Conservation (phyloP, 495 filamentous ascomycete species). For the Aspergillus diversus region DNA sequence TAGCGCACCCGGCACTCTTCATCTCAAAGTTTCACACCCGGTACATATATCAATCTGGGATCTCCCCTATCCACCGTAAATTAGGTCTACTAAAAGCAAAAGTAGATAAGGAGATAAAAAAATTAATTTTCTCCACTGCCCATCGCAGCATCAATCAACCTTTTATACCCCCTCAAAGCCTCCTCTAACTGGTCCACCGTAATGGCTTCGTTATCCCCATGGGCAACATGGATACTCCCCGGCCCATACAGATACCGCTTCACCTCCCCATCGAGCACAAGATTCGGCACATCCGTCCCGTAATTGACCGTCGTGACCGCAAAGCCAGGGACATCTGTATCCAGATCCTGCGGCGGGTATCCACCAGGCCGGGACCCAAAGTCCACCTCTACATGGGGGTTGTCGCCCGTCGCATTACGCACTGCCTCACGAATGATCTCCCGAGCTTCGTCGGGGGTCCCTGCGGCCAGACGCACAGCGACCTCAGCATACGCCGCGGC, state of each 20-base stretch:
- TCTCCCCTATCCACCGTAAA: background rate
- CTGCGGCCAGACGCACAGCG: conserved; percentile 74
- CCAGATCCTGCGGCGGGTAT: conserved; percentile 76
- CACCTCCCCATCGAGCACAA: conserved; percentile 57
- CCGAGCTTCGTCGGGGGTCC: conserved; percentile 58
- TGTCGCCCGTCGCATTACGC: conserved; percentile 57
- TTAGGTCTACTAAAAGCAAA: background rate
- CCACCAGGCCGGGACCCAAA: conserved; percentile 51
- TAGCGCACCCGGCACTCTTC: too few species aligned
- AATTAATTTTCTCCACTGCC: conserved; percentile 28
- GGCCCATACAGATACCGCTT: conserved; percentile 89
- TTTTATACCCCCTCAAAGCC: conserved; percentile 73
- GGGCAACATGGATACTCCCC: conserved; percentile 86
- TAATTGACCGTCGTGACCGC: conserved; percentile 82
- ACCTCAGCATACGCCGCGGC: conserved; percentile 68
- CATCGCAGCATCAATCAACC: conserved; percentile 65
- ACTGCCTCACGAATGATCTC: conserved; percentile 59
- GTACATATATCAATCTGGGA: too few species aligned
- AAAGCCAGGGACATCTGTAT: conserved; percentile 83
- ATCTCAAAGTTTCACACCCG: too few species aligned
- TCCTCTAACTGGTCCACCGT: conserved; percentile 67
- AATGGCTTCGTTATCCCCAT: conserved; percentile 82
- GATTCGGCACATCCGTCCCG: conserved; percentile 85
- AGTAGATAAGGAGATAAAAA: background rate
- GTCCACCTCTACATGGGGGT: conserved; percentile 62